phyloP scores from a whole-genome alignment of 768 basidiomycete species.

The Hygrophoropsis aurantiaca region DNA sequence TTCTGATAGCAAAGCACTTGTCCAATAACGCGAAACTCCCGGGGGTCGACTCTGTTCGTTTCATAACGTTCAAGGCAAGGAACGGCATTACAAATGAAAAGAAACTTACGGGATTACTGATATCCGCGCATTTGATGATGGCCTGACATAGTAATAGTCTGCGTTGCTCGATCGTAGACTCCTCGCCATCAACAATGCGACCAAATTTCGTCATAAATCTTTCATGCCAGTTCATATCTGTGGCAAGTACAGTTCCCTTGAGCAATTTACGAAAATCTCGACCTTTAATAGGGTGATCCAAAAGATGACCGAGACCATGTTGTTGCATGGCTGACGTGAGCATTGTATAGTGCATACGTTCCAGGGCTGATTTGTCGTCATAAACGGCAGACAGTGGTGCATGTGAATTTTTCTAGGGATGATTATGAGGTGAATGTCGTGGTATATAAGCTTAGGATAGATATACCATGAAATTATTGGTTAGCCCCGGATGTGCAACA shows the following conservation, averaged over 20 bases:
- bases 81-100: background rate
- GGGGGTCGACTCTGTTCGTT: constrained; percentile 82
- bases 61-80: too few relatives aligned
- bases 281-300: constrained; percentile 54
- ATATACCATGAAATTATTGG: constrained; percentile 90
- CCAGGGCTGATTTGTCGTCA: constrained; percentile 86
- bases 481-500: constrained; percentile 94
- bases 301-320: constrained; percentile 69
- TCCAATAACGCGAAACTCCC: constrained; percentile 91
- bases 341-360: constrained; percentile 87
- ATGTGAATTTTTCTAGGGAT: constrained; percentile 82
- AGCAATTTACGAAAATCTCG: constrained; percentile 68
- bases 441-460: background rate
- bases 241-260: constrained; percentile 82
- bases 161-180: constrained; percentile 42
- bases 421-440: constrained; percentile 8
- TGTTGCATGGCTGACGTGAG: constrained; percentile 77
- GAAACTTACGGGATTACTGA: constrained; percentile 89
- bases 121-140: constrained; percentile 96
- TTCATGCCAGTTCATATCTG: constrained; percentile 91
- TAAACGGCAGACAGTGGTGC: constrained; percentile 87
- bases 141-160: constrained; percentile 83
- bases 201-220: constrained; percentile 77
- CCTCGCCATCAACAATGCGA: constrained; percentile 42
- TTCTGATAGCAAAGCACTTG: constrained; percentile 81